Evolutionary conservation across 1,139 yeast genomes (phyloP), one percentile per base, ranked within the genome.

Genomic region (Kluyveromyces sp.): DNA sequence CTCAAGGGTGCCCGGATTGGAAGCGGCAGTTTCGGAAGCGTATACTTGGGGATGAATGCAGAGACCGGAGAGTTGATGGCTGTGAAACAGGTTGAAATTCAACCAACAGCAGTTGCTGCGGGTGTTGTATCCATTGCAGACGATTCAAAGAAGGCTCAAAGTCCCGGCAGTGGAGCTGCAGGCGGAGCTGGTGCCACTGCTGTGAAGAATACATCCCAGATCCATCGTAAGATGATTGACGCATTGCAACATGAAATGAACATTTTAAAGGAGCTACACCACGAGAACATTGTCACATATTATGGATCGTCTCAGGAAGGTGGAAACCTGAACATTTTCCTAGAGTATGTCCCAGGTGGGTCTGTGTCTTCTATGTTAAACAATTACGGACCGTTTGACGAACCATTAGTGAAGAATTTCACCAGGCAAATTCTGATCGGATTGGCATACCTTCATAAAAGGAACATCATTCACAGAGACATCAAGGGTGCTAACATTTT

Each of bases 281-380:
- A 92, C 63, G 94, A 85, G 48, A 88, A 92, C 59, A 88, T 92
- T 48, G 98, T 92, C 7, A 77, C 95, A 46, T 92, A 89, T 59
- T 72, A 83, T 42, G 98, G 97, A 0, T 83, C 95, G 15, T 78
- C 86, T 2, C 78, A 83, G 13, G 88, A 85, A 49, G 82, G 78
- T 12, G 73, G 76, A 33, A 74, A 69, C 52, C 65, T 89, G 49
- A 89, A 88, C 58, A 88, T 92, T 50, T 92, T 88, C 60, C 68
- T 92, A 49, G 97, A 92, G 58, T 92, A 92, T 60, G 95, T 92
- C 30, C 96, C 97, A 2, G 98, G 98, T 49, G 98, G 98, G 0
- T 86, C 96, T 0, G 92, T 92, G 3, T 88, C 88, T 45, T 77
- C 92, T 3, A 80, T 92, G 88, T 67, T 88, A 38, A 74, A 76